Evolutionary conservation across 2,329 filamentous ascomycete species (phyloP), one percentile per base, ranked within the genome.

Genomic region (Elsinoe australis): DNA sequence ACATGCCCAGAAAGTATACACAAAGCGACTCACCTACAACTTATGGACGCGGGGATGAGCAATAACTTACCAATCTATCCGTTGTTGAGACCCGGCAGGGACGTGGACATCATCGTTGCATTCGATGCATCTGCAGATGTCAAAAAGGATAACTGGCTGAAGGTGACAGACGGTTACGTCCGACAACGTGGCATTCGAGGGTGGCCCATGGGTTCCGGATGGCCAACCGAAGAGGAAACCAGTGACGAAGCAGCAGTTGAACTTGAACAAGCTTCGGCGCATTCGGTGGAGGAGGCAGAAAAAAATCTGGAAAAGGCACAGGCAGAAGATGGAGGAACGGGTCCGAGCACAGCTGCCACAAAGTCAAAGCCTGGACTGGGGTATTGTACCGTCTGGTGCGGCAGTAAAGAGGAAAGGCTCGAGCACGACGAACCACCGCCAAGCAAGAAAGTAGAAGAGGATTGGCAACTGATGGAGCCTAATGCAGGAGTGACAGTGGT

Each of bases 51-150:
- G 1, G 92, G 92, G 44, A 98, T 98, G 92, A 94, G 86, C 55
- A 96, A 98, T 63, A 98, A 98, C 60, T 73, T 98, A 6, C 92
- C 92, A 1, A 89, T 96, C 33, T 98, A 98, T 62, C 92, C 92
- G 0, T 75, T 96, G 3, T 79, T 98, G 14, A 81, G 92, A 8
- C 87, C 87, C 0, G 90, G 89, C 2, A 78, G 92, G 28, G 78
- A 94, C 49, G 83, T 98, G 4, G 92, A 98, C 58, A 76, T 98
- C 34, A 71, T 96, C 36, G 78, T 98, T 36, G 87, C 89, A 2
- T 98, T 98, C 63, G 92, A 98, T 63, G 88, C 88, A 3, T 94
- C 87, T 1, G 89, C 89, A 15, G 92, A 98, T 57, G 86, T 95
- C 51, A 87, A 84, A 61, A 86, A 85, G 4, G 89, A 95, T 59